These are phyloP conservation scores for Aspergillus sp. DNA, from an alignment of 2,329 filamentous ascomycete species.

Conservation along the genomic window DNA sequence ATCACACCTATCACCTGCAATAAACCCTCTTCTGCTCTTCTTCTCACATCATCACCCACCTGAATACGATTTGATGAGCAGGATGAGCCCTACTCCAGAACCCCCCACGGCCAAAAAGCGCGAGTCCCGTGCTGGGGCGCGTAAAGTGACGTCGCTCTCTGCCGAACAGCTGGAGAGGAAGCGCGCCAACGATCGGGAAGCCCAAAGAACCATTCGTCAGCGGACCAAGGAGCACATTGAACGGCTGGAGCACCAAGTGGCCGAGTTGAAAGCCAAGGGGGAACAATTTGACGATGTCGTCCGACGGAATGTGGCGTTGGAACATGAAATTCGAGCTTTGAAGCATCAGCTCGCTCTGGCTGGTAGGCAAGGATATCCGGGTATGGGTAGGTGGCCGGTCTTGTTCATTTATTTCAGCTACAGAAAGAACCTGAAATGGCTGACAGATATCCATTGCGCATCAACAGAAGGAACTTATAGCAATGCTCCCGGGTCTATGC, in stretches of 20 bases:
- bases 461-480: conserved; percentile 22
- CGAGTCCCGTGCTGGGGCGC: conserved; percentile 56
- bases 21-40: conserved; percentile 6
- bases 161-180: conserved; percentile 61
- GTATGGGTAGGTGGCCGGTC: conserved; percentile 15
- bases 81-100: conserved; percentile 28
- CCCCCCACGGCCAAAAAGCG: conserved; percentile 30
- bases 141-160: conserved; percentile 59
- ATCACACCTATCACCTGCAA: conserved; percentile 15
- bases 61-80: conserved; percentile 12
- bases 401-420: not conserved
- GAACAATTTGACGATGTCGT: conserved; percentile 56
- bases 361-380: conserved; percentile 26
- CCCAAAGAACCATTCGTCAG: conserved; percentile 61
- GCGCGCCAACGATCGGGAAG: conserved; percentile 62
- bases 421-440: conserved; percentile 5
- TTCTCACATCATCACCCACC: not conserved
- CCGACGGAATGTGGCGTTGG: conserved; percentile 55
- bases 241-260: conserved; percentile 56
- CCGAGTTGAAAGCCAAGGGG: conserved; percentile 52
- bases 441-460: conserved; percentile 14
- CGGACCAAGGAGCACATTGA: conserved; percentile 62
- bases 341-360: conserved; percentile 48
- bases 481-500: conserved; percentile 21
- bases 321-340: conserved; percentile 57